Conservation (phyloP, 1,139 yeast genomes). For the Suhomyces bribrorum region DNA sequence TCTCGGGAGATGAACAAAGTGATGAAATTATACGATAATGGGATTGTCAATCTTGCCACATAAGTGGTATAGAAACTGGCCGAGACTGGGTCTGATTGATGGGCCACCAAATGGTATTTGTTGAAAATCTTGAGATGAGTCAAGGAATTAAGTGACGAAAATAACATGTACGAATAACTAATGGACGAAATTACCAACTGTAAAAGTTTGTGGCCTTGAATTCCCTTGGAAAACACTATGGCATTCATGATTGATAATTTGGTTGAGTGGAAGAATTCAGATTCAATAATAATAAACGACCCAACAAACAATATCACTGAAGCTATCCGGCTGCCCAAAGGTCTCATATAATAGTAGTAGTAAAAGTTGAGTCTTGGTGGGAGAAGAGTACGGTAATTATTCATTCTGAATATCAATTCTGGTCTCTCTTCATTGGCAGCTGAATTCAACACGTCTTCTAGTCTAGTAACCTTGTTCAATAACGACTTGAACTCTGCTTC, state of each 20-base stretch:
- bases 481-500: conserved; percentile 43
- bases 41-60: conserved; percentile 79
- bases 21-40: conserved; percentile 76
- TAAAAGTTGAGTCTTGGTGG: conserved; percentile 36
- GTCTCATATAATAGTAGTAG: conserved; percentile 45
- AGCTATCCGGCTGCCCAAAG: conserved; percentile 43
- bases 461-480: conserved; percentile 32
- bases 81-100: conserved; percentile 72
- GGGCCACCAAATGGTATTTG: conserved; percentile 69
- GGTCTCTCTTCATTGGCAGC: conserved; percentile 30
- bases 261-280: conserved; percentile 76
- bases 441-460: conserved; percentile 46
- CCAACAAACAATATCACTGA: conserved; percentile 39
- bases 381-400: conserved; percentile 21
- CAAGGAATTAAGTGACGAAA: conserved; percentile 64
- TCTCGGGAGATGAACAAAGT: conserved; percentile 57
- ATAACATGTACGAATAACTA: conserved; percentile 65
- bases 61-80: conserved; percentile 78
- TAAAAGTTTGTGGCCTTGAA: conserved; percentile 20
- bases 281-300: conserved; percentile 61
- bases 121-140: conserved; percentile 71
- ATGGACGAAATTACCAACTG: conserved; percentile 43
- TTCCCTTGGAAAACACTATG: conserved; percentile 31
- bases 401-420: conserved; percentile 32
- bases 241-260: conserved; percentile 60